phyloP scores from a whole-genome alignment of 495 filamentous ascomycete species.

The Poronia punctata region DNA sequence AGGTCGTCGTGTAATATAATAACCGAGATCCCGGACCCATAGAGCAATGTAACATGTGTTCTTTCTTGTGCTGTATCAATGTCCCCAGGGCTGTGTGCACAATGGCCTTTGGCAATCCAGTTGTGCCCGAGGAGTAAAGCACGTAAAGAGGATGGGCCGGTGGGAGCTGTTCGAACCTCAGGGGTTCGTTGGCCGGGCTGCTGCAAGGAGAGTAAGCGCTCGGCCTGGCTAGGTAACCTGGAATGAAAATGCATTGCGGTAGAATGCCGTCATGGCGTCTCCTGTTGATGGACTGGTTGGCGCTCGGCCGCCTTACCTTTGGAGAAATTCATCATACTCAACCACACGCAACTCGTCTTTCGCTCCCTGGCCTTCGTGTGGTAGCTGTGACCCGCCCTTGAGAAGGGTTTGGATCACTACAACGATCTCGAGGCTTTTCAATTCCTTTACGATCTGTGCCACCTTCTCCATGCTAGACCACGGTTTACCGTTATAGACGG shows the following conservation, averaged over 20 bases:
- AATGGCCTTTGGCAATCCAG: constrained; percentile 86
- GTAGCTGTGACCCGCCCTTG: constrained; percentile 40
- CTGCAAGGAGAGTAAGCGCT: constrained; percentile 18
- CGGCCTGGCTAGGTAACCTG: too few relatives aligned
- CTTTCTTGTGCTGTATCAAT: constrained; percentile 89
- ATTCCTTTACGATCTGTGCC: constrained; percentile 55
- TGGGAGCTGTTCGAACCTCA: constrained; percentile 65
- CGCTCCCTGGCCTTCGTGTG: constrained; percentile 37
- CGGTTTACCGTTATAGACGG: constrained; percentile 80
- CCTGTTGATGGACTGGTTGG: too few relatives aligned
- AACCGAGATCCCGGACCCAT: constrained; percentile 44
- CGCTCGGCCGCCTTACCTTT: constrained; percentile 18
- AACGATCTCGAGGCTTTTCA: constrained; percentile 54
- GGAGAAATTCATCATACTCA: constrained; percentile 33
- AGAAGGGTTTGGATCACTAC: constrained; percentile 63
- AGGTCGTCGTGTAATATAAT: constrained; percentile 88
- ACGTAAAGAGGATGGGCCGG: constrained; percentile 87
- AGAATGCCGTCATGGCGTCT: not conserved
- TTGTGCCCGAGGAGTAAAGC: constrained; percentile 81
- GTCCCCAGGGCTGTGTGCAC: constrained; percentile 85
- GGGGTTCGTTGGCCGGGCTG: constrained; percentile 29
- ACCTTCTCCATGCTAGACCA: constrained; percentile 69
- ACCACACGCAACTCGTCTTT: constrained; percentile 45
- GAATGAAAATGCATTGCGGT: too few relatives aligned
- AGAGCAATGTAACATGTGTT: constrained; percentile 77